A percentile compares a stretch with the other conserved stretches of the same genome.
These are phyloP conservation scores for Brassica carinata DNA, from an alignment of 345 rosid species.

Conservation along the genomic window DNA sequence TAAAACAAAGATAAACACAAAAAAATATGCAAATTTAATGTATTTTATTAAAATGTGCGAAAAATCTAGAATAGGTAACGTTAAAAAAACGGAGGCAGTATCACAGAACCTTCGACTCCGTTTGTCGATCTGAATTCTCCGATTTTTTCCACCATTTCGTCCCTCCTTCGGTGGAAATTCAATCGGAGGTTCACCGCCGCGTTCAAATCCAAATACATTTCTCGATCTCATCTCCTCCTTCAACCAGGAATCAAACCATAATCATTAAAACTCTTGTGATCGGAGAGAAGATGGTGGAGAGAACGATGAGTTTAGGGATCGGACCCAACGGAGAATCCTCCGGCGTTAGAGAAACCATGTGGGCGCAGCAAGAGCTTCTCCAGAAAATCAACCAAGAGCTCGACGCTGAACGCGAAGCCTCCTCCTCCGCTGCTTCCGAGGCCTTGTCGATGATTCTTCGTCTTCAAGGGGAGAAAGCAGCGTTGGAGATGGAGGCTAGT, in stretches of 20 bases:
- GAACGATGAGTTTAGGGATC: background rate
- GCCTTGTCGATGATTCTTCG: background rate
- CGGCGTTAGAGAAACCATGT: background rate
- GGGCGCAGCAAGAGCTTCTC: background rate
- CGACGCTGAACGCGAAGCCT: background rate
- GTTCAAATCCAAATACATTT: background rate
- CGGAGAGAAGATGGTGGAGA: background rate
- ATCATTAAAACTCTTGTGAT: background rate
- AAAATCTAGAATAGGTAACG: too few relatives aligned
- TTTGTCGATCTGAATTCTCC: background rate
- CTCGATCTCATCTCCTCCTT: background rate
- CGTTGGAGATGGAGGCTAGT: background rate
- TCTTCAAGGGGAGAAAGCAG: background rate
- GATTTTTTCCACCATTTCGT: background rate
- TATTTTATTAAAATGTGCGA: too few relatives aligned
- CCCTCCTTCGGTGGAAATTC: background rate
- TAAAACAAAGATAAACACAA: too few relatives aligned
- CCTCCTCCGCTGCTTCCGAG: background rate
- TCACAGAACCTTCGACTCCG: background rate
- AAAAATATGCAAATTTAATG: too few relatives aligned
- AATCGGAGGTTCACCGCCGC: background rate
- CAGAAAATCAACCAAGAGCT: background rate
- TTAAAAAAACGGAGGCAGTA: too few relatives aligned
- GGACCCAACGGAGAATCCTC: background rate
- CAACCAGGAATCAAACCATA: background rate